Conservation (phyloP, 768 basidiomycete species). For the Lentinula sp. region DNA sequence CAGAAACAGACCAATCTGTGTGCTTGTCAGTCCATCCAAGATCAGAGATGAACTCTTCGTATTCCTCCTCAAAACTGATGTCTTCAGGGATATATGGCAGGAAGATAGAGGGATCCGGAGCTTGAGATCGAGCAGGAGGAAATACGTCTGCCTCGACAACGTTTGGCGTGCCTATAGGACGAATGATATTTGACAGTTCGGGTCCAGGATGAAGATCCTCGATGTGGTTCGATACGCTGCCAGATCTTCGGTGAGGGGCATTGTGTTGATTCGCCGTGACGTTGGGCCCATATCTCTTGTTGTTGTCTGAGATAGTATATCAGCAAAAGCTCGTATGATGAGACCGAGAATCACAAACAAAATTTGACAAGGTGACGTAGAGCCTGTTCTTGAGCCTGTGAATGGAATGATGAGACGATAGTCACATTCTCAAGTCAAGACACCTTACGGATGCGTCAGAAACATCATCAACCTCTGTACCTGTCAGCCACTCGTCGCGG, state of each 20-base stretch:
- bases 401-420: constrained; percentile 3
- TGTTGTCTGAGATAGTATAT: constrained; percentile 60
- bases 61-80: constrained; percentile 93
- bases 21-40: constrained; percentile 68
- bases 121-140: constrained; percentile 86
- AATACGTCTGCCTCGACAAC: constrained; percentile 87
- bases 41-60: constrained; percentile 93
- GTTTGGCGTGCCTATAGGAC: constrained; percentile 71
- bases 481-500: constrained; percentile 95
- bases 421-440: not conserved
- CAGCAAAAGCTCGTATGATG: not conserved
- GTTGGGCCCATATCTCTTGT: constrained; percentile 73
- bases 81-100: constrained; percentile 91
- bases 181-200: constrained; percentile 68
- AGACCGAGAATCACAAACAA: constrained; percentile 45
- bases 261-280: constrained; percentile 47
- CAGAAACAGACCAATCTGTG: constrained; percentile 33
- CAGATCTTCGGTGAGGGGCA: constrained; percentile 64
- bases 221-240: constrained; percentile 77
- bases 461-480: constrained; percentile 86
- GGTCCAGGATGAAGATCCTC: constrained; percentile 74
- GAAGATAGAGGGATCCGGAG: constrained; percentile 77
- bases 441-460: constrained; percentile 77
- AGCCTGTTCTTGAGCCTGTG: constrained; percentile 90
- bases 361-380: constrained; percentile 92